Evolutionary conservation across 2,329 filamentous ascomycete species (phyloP), one percentile per base, ranked within the genome.

Genomic region (Aspergillus fumigatus): DNA sequence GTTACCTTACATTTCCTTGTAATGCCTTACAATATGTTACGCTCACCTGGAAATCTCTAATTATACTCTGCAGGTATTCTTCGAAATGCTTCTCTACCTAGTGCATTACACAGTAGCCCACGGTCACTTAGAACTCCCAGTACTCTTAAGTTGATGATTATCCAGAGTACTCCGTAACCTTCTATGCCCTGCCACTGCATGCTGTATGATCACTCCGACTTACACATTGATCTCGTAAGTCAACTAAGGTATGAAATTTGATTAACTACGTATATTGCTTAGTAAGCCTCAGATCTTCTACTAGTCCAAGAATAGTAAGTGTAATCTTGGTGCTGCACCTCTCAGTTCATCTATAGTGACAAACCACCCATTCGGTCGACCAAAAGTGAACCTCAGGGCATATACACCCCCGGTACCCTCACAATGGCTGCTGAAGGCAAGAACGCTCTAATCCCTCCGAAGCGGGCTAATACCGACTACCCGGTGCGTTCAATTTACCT

Each of bases 401-500:
- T 48, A 32, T 54, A 54, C 56, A 55, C 27, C 53, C 50, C 48
- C 59, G 57, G 55, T 51, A 57, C 48, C 35, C 19, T 54, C 59
- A 68, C 54, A 62, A 77, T 76, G 73, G 70, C 74, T 48, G 67
- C 67, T 55, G 71, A 74, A 61, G 60, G 68, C 43, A 70, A 69
- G 58, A 73, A 75, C 69, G 73, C 75, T 54, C 70, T 86, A 69
- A 83, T 90, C 63, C 88, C 89, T 57, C 87, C 88, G 73, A 95
- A 94, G 84, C 83, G 86, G 72, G 79, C 92, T 67, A 82, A 87
- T 73, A 90, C 89, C 68, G 88, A 94, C 59, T 97, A 90, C 75
- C 93, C 93, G 57, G 94, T 97, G 80, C 70, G 90, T 43, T 80
- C 56, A 25, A 50, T 25, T 6, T 32, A 54, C 49, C 35, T 32